Evolutionary conservation across 2,329 filamentous ascomycete species (phyloP).

Genomic region (Graphiopsis chlorocephala): DNA sequence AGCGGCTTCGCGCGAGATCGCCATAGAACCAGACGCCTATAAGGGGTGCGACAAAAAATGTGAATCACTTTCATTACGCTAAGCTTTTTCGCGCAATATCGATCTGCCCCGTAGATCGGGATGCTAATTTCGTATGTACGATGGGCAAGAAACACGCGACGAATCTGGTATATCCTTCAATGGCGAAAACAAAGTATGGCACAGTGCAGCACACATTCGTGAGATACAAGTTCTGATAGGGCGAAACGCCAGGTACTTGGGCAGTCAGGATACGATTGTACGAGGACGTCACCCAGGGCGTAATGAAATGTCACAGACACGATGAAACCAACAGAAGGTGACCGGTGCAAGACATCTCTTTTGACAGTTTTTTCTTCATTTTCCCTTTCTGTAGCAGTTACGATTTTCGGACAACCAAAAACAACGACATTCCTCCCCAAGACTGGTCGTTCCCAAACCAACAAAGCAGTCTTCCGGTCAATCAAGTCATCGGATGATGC

Average conservation of each 20-base stretch:
- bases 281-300: not conserved
- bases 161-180: not conserved
- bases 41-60: not conserved
- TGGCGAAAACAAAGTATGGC: not conserved
- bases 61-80: constrained; percentile 3
- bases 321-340: not conserved
- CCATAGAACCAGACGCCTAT: not conserved
- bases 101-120: not conserved
- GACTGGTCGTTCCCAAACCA: not conserved
- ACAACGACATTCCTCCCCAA: not conserved
- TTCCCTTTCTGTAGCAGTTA: constrained; percentile 1
- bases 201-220: not conserved
- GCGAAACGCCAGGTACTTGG: not conserved
- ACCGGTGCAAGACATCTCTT: not conserved
- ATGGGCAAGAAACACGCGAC: not conserved
- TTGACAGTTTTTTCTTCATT: not conserved
- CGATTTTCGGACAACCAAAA: not conserved
- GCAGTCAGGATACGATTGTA: not conserved
- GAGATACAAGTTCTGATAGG: not conserved
- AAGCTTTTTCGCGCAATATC: not conserved
- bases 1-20: not conserved
- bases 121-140: not conserved
- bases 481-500: not conserved
- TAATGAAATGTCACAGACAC: not conserved
- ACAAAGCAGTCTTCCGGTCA: not conserved